Evolutionary conservation across 495 filamentous ascomycete species (phyloP), one percentile per base, ranked within the genome.

Genomic region (Tuber borchii): DNA sequence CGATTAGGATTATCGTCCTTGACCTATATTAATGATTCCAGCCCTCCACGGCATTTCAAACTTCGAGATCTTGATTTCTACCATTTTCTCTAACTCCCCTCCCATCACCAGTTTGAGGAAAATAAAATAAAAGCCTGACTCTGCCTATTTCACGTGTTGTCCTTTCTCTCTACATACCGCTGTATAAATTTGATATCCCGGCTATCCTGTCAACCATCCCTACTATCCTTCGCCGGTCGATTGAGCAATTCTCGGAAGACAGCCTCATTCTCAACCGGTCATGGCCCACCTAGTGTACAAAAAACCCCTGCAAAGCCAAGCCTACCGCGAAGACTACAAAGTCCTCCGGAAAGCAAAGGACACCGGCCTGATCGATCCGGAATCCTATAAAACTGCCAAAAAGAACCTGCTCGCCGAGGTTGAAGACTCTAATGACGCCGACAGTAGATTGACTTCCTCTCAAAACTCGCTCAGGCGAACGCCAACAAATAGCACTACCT

Each of bases 211-310:
- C 14, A 26, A 34, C 17, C 56, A 65, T 2, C 56, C 26, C 56
- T 12, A 14, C 56, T 26, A 34, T 34, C 56, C 56, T 34, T 65
- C 56, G 31, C 26, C 26, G 56, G 56, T 12, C 4, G 17, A 34
- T 65, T 34, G 56, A 34, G 16, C 12, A 31, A 12, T 6, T 65
- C 56, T 19, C 3, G 26, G 56, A 31, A 34, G 26, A 65, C 56
- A 14, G 5, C 26, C 26, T 34, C 56, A 6, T 26, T 17, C 56
- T 34, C 56, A 34, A 31, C 56, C 4, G 56, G 26, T 31, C n/a
- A 83, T 83, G 81, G 76, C 82, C 16, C 82, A 83, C 71, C 73
- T 81, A 56, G 75, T 83, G 7, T 83, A 74, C 73, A 83, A 83
- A 31, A 80, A 79, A 16, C 77, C 77, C 16, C 81, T 83, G 22